A percentile compares a stretch with the other conserved stretches of the same genome.
Evolutionary conservation across 2,329 filamentous ascomycete genomes (phyloP).

Genomic region (Incumbomyces lentus): DNA sequence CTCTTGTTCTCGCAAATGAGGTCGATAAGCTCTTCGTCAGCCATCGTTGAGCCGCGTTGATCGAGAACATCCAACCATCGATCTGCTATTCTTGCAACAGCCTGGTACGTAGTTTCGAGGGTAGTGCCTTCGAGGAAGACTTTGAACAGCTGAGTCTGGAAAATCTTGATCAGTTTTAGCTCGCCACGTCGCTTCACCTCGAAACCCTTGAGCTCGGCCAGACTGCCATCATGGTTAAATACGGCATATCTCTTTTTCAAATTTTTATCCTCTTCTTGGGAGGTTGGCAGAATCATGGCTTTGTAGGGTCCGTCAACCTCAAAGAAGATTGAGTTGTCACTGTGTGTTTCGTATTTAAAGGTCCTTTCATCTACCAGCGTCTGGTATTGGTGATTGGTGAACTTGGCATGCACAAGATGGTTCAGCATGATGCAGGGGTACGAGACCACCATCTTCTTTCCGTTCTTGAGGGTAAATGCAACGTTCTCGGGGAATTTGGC

Average conservation of each 20-base stretch:
- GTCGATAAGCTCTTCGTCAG: slow-evolving; percentile 94
- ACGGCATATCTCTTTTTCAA: slow-evolving; percentile 98
- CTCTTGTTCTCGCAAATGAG: slow-evolving; percentile 99
- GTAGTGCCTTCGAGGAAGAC: slow-evolving; percentile 92
- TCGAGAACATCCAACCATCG: slow-evolving; percentile 93
- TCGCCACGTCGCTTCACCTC: slow-evolving; percentile 96
- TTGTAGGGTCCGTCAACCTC: slow-evolving; percentile 96
- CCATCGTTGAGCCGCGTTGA: slow-evolving; percentile 75
- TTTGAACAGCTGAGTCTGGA: slow-evolving; percentile 98
- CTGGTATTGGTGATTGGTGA: slow-evolving; percentile 97
- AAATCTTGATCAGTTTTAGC: slow-evolving; percentile 98
- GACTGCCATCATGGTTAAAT: slow-evolving; percentile 92
- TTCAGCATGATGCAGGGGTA: slow-evolving; percentile 99
- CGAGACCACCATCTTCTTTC: slow-evolving; percentile 92
- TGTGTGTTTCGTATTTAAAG: slow-evolving; percentile 90
- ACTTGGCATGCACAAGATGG: slow-evolving; percentile 84
- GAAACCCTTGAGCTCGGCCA: slow-evolving; percentile 94
- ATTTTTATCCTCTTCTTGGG: slow-evolving; percentile 98
- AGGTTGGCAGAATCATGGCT: slow-evolving; percentile 94
- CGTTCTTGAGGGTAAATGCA: slow-evolving; percentile 82
- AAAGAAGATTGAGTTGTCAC: slow-evolving; percentile 99
- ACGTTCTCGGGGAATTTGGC: slow-evolving; percentile 96
- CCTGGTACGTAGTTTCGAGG: slow-evolving; percentile 75
- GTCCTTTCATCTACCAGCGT: slow-evolving; percentile 67
- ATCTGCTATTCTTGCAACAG: slow-evolving; percentile 91